Percentiles rank a stretch among this genome's conserved stretches.
These are phyloP conservation scores for Anisodus tanguticus DNA, from an alignment of 257 asterid species.

Conservation along the genomic window DNA sequence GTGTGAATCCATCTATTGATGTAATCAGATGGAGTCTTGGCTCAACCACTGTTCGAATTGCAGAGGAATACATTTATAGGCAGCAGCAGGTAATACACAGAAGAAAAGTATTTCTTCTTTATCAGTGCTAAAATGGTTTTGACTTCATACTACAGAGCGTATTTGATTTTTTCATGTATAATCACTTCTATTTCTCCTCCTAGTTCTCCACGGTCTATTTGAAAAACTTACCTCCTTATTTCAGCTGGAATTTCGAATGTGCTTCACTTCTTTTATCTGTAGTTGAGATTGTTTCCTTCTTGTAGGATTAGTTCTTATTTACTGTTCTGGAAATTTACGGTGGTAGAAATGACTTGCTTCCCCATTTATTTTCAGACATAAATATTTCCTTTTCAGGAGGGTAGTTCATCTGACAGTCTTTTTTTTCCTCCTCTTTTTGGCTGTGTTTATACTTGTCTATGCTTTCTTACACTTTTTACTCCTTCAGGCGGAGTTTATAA, in stretches of 20 bases:
- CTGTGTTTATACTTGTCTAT: background rate
- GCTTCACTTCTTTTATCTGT: background rate
- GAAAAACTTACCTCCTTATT: conserved; percentile 4
- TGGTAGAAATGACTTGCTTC: background rate
- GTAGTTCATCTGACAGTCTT: background rate
- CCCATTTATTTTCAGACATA: background rate
- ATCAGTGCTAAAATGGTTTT: background rate
- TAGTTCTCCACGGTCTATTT: background rate
- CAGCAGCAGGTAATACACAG: conserved; percentile 71
- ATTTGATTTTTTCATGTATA: background rate
- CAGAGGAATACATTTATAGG: conserved; percentile 92
- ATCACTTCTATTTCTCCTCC: background rate
- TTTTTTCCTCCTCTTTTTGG: background rate
- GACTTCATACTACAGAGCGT: background rate
- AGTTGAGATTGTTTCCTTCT: background rate
- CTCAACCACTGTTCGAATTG: conserved; percentile 89
- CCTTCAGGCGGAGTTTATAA: background rate
- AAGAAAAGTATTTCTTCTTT: background rate
- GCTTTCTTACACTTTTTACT: conserved; percentile 11
- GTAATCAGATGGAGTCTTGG: conserved; percentile 96
- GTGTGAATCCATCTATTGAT: conserved; percentile 79
- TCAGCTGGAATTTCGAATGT: background rate
- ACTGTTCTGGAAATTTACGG: background rate
- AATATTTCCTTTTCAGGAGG: background rate
- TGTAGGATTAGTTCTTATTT: background rate